Conservation (phyloP, 2,329 filamentous ascomycete species). For the Bipolaris oryzae region DNA sequence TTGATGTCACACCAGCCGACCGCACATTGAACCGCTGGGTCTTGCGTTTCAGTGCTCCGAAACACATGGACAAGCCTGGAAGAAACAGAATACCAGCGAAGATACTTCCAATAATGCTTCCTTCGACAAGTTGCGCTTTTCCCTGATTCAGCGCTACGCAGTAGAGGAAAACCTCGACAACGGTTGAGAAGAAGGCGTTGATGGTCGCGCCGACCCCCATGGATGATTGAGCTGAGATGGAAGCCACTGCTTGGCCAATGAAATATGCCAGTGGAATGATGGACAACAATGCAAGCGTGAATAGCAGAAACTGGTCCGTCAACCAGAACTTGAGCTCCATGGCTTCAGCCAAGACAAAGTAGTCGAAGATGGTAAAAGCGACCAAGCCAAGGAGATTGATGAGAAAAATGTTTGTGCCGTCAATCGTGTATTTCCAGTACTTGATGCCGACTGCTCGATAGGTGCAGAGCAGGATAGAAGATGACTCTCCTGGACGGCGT, state of each 20-base stretch:
- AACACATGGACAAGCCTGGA: constrained; percentile 97
- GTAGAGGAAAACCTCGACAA: constrained; percentile 97
- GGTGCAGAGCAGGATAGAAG: constrained; percentile 91
- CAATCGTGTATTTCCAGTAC: constrained; percentile 99
- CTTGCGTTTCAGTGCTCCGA: constrained; percentile 95
- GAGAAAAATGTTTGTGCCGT: constrained; percentile 98
- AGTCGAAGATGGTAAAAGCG: constrained; percentile 93
- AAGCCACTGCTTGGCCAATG: constrained; percentile 96
- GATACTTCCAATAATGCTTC: constrained; percentile 96
- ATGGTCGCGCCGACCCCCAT: constrained; percentile 97
- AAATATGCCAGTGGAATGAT: constrained; percentile 98
- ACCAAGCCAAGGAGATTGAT: constrained; percentile 96
- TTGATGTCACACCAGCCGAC: constrained; percentile 94
- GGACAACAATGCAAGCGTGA: constrained; percentile 81
- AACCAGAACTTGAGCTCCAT: constrained; percentile 74
- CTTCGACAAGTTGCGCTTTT: constrained; percentile 91
- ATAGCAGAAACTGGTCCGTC: constrained; percentile 85
- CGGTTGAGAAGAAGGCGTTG: constrained; percentile 97
- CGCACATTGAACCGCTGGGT: constrained; percentile 97
- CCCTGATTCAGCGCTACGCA: constrained; percentile 92
- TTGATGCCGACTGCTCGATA: constrained; percentile 92
- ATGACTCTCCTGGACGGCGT: constrained; percentile 71
- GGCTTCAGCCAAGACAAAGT: constrained; percentile 73
- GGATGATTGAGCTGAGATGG: constrained; percentile 96
- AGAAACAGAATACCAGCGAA: constrained; percentile 96